Evolutionary conservation across 2,329 filamentous ascomycete species (phyloP).

Genomic region (Botrytis medusae): DNA sequence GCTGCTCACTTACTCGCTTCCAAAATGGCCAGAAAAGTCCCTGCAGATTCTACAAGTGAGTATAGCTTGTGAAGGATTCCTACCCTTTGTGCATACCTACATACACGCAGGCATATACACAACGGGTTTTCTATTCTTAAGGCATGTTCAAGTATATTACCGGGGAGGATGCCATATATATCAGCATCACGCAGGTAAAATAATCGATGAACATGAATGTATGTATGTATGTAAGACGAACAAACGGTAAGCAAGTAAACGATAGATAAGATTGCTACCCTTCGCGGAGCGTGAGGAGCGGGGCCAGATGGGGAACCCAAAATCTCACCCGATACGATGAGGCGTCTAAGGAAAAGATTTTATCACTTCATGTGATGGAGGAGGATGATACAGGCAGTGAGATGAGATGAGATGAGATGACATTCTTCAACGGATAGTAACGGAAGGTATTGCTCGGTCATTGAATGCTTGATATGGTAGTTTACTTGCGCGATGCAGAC

Average conservation of each 20-base stretch:
- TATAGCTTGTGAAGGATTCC: neutral
- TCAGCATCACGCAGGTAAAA: neutral
- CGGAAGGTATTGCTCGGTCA: neutral
- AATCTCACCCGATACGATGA: constrained; percentile 4
- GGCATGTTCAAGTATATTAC: neutral
- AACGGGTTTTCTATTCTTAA: neutral
- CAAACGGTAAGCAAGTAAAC: neutral
- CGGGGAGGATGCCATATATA: neutral
- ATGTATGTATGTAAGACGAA: neutral
- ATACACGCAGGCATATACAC: neutral
- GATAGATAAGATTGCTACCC: neutral
- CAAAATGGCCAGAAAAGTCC: neutral
- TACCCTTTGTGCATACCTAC: neutral
- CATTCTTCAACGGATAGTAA: neutral
- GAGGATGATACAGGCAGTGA: neutral
- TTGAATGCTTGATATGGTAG: neutral
- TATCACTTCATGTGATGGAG: neutral
- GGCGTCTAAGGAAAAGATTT: neutral
- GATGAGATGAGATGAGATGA: neutral
- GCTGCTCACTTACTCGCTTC: neutral
- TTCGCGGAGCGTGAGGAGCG: neutral
- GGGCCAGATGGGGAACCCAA: neutral
- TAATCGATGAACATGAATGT: neutral
- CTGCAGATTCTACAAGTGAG: neutral
- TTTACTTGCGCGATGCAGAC: neutral